A percentile compares a stretch with the other conserved stretches of the same genome.
These are phyloP conservation scores for Neurospora africana DNA, from an alignment of 495 filamentous ascomycete species.

Conservation along the genomic window DNA sequence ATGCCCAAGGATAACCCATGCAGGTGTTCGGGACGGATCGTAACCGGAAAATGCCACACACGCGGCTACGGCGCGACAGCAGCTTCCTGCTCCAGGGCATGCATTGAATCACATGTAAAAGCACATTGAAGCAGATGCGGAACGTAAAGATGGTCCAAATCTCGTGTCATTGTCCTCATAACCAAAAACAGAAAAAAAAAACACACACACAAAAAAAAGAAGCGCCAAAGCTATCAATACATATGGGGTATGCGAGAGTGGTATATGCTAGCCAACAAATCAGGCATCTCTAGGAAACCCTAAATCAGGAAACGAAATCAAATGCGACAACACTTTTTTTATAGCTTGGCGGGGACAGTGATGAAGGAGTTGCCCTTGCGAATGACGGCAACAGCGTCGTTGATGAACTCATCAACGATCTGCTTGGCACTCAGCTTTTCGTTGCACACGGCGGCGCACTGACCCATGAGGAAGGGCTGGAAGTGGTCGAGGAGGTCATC, in stretches of 20 bases:
- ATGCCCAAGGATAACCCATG: not conserved
- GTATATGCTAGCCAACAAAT: not conserved
- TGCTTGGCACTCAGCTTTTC: conserved; percentile 87
- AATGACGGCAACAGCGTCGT: conserved; percentile 51
- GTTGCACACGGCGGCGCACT: conserved; percentile 86
- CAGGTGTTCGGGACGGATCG: not conserved
- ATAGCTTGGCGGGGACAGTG: conserved; percentile 11
- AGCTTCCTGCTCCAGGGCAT: not conserved
- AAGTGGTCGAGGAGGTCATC: conserved; percentile 82
- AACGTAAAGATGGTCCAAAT: not conserved
- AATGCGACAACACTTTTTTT: not conserved
- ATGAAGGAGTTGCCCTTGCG: conserved; percentile 16
- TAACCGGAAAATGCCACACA: not conserved
- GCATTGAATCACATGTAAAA: not conserved
- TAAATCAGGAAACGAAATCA: not conserved
- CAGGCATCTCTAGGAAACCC: not conserved
- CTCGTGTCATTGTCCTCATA: not conserved
- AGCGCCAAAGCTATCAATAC: not conserved
- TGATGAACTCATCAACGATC: conserved; percentile 89
- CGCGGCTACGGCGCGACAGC: not conserved
- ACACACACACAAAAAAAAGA: not conserved
- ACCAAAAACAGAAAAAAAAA: not conserved
- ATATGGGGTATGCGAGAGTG: not conserved
- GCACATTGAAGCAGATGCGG: not conserved
- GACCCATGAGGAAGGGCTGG: conserved; percentile 90